Evolutionary conservation across 75 land plant genomes (phyloP).

Genomic region (Pinus tabuliformis): DNA sequence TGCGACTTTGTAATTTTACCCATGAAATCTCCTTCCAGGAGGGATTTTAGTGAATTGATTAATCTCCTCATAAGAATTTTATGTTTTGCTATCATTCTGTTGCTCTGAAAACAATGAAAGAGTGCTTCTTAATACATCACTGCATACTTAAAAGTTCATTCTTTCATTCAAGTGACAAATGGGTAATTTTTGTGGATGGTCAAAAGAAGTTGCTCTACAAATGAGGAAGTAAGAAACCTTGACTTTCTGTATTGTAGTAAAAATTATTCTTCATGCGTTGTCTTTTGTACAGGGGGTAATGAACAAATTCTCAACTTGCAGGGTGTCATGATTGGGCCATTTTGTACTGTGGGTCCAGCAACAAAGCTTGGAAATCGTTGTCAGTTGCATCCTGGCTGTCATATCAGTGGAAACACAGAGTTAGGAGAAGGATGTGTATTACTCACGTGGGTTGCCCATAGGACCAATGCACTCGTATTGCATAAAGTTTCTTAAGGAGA

Average conservation of each 20-base stretch:
- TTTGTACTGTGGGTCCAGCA: conserved; percentile 78
- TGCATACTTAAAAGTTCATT: not conserved
- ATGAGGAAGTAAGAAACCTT: conserved; percentile 1
- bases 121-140: not conserved
- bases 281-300: not conserved
- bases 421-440: conserved; percentile 72
- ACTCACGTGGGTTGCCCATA: conserved; percentile 47
- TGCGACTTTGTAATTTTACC: not conserved
- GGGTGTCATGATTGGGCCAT: conserved; percentile 84
- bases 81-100: not conserved
- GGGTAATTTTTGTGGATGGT: not conserved
- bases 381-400: conserved; percentile 65
- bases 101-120: not conserved
- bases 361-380: conserved; percentile 72
- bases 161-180: not conserved
- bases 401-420: conserved; percentile 74
- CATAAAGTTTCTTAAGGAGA: not conserved
- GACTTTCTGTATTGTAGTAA: not conserved
- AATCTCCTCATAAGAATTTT: not conserved
- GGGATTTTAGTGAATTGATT: not conserved
- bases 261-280: not conserved
- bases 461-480: not conserved
- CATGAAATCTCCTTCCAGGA: not conserved
- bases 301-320: conserved; percentile 21
- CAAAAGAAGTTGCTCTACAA: not conserved